A percentile compares a stretch with the other conserved stretches of the same genome.
Evolutionary conservation across 495 filamentous ascomycete genomes (phyloP).

Genomic region (Neurospora sp.): DNA sequence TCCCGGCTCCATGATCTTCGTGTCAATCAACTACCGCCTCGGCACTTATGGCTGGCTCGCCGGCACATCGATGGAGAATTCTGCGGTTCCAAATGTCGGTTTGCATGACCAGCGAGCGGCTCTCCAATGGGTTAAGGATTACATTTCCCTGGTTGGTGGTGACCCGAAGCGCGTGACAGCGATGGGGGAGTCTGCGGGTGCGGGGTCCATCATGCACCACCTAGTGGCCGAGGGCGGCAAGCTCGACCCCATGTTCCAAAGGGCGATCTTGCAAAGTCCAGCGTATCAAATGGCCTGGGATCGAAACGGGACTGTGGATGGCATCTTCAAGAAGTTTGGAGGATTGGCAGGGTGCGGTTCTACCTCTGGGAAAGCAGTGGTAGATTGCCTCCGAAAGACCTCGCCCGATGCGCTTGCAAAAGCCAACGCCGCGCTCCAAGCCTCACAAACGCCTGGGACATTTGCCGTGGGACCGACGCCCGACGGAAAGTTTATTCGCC

Average conservation of each 20-base stretch:
- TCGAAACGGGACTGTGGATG: conserved; percentile 26
- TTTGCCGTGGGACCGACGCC: conserved; percentile 36
- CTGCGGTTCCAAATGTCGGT: conserved; percentile 39
- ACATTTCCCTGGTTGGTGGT: conserved; percentile 59
- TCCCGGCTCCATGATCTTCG: conserved; percentile 39
- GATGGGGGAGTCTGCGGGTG: conserved; percentile 61
- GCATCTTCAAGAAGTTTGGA: conserved; percentile 35
- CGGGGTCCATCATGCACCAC: conserved; percentile 54
- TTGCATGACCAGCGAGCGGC: conserved; percentile 41
- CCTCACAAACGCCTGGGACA: conserved; percentile 24
- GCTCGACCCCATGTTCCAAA: conserved; percentile 36
- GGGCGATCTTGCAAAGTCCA: conserved; percentile 38
- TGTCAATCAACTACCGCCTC: conserved; percentile 54
- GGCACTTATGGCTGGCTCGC: conserved; percentile 47
- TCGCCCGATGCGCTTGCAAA: conserved; percentile 23
- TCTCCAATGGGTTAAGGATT: conserved; percentile 56
- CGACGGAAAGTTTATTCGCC: conserved; percentile 35
- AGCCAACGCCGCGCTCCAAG: conserved; percentile 31
- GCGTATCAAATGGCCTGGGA: conserved; percentile 37
- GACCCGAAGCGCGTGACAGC: conserved; percentile 53
- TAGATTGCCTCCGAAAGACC: conserved; percentile 29
- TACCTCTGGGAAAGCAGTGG: not conserved
- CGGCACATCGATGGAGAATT: conserved; percentile 36
- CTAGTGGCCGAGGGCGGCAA: conserved; percentile 48
- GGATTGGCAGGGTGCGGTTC: conserved; percentile 37